These are phyloP conservation scores for Zygosaccharomyces sapae DNA, from an alignment of 1,139 yeast species.

Conservation along the genomic window DNA sequence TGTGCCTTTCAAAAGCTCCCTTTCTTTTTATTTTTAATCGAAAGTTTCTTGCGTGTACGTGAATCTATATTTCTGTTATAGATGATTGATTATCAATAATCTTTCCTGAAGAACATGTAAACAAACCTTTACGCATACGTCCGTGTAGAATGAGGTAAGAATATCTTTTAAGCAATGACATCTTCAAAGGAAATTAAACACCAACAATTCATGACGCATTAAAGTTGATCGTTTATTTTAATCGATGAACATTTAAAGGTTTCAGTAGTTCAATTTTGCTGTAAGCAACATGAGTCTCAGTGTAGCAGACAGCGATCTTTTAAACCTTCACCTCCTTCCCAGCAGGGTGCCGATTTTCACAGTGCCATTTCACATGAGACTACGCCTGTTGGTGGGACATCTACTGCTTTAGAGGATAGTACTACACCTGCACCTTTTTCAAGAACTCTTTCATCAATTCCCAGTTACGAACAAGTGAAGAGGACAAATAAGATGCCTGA, in stretches of 20 bases:
- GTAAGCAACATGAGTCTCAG: neutral
- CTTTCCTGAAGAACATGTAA: slow-evolving; percentile 8
- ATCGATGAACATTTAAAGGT: too few species aligned
- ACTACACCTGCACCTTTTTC: slow-evolving; percentile 23
- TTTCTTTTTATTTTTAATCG: neutral
- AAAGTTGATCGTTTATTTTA: neutral
- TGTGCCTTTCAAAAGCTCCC: neutral
- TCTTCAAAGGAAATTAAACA: neutral
- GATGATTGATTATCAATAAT: neutral
- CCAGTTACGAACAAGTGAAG: slow-evolving; percentile 26
- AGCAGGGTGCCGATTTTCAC: slow-evolving; percentile 13
- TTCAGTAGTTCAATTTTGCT: too few species aligned
- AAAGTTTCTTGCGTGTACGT: neutral
- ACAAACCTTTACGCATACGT: slow-evolving; percentile 10
- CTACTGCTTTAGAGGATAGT: slow-evolving; percentile 16
- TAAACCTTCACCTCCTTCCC: slow-evolving; percentile 6
- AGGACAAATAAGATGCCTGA: slow-evolving; percentile 21
- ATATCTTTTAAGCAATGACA: neutral
- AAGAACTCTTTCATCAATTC: slow-evolving; percentile 27
- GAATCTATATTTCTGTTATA: neutral
- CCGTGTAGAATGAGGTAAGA: slow-evolving; percentile 7
- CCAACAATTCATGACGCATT: neutral
- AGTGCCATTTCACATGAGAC: slow-evolving; percentile 13
- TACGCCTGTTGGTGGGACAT: slow-evolving; percentile 13
- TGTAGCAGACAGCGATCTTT: slow-evolving; percentile 3